phyloP scores from a whole-genome alignment of 495 filamentous ascomycete genomes.

The Penicillium desertorum region DNA sequence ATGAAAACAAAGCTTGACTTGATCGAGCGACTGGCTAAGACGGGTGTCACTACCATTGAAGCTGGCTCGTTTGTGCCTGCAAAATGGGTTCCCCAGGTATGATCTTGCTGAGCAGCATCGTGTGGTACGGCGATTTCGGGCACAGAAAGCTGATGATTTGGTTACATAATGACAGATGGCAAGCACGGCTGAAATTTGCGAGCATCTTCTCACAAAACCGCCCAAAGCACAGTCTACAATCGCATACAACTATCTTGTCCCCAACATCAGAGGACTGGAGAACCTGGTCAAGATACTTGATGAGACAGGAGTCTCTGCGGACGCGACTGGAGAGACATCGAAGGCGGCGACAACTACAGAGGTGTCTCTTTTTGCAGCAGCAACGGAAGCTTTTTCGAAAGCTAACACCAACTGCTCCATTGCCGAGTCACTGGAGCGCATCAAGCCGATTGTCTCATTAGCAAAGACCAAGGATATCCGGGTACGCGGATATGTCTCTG shows the following conservation, averaged over 20 bases:
- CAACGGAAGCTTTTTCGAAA: constrained; percentile 87
- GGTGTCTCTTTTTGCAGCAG: constrained; percentile 87
- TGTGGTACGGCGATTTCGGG: background rate
- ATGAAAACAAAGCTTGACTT: constrained; percentile 83
- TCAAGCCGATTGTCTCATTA: constrained; percentile 68
- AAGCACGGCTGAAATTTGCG: constrained; percentile 79
- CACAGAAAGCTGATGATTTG: constrained; percentile 7
- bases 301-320: constrained; percentile 39
- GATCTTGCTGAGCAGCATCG: background rate
- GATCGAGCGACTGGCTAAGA: constrained; percentile 75
- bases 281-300: constrained; percentile 48
- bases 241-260: constrained; percentile 90
- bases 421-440: constrained; percentile 72
- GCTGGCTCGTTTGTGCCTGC: constrained; percentile 93
- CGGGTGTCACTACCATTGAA: constrained; percentile 84
- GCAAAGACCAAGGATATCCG: constrained; percentile 70
- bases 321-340: constrained; percentile 37
- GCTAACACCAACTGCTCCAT: constrained; percentile 92
- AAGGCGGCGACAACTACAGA: constrained; percentile 55
- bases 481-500: constrained; percentile 91
- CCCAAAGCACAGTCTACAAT: constrained; percentile 62
- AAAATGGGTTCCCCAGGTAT: constrained; percentile 97
- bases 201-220: constrained; percentile 62
- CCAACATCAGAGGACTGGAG: constrained; percentile 80
- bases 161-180: constrained; percentile 66